Conservation (phyloP, 2,329 filamentous ascomycete genomes). For the Aspergillus hiratsukae region DNA sequence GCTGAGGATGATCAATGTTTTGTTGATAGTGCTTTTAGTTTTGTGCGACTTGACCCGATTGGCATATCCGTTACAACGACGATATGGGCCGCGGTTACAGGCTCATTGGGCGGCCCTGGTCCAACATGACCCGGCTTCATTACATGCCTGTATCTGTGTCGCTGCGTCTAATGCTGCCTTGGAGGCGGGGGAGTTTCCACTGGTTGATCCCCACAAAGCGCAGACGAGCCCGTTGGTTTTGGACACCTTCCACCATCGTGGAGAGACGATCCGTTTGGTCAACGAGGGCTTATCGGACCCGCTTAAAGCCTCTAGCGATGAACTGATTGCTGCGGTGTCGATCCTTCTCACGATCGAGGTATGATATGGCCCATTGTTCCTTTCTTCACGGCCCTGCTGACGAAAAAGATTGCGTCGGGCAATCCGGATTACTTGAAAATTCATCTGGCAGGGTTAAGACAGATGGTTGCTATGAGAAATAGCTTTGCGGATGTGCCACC, state of each 20-base stretch:
- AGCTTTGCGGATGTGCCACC: constrained; percentile 35
- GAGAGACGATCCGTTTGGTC: constrained; percentile 37
- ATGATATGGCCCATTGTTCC: constrained; percentile 2
- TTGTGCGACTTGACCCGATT: constrained; percentile 32
- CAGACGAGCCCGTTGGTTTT: constrained; percentile 29
- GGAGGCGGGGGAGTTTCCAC: constrained; percentile 28
- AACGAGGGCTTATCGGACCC: constrained; percentile 36
- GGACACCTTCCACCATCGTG: constrained; percentile 36
- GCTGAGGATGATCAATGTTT: neutral
- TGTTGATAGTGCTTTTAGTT: constrained; percentile 21
- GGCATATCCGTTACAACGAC: constrained; percentile 33
- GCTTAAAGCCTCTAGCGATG: constrained; percentile 36
- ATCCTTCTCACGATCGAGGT: constrained; percentile 39
- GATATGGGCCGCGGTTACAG: constrained; percentile 30
- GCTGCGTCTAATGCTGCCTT: constrained; percentile 35
- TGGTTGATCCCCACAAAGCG: constrained; percentile 29
- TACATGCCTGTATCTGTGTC: constrained; percentile 37
- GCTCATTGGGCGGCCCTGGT: constrained; percentile 34
- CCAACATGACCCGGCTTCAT: constrained; percentile 31
- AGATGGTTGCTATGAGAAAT: constrained; percentile 36
- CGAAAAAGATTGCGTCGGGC: constrained; percentile 33
- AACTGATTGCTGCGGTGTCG: constrained; percentile 36
- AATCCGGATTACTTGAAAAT: constrained; percentile 38
- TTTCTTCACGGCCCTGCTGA: constrained; percentile 6
- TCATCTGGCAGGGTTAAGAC: constrained; percentile 35